Evolutionary conservation across 306 rosid genomes (phyloP).

Genomic region (Trifolium repens): DNA sequence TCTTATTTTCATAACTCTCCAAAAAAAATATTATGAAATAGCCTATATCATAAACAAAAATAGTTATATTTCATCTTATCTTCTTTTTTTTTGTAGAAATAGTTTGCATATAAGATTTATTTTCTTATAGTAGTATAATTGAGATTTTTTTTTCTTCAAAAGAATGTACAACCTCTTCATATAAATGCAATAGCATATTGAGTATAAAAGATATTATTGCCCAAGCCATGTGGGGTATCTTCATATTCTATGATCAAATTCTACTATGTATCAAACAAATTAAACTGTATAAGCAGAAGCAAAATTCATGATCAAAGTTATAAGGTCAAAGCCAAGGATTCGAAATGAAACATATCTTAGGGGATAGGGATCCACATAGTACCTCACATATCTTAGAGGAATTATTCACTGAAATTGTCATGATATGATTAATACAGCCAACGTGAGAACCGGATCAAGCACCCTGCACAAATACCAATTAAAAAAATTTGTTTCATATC

Average conservation of each 20-base stretch:
- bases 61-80: too few relatives aligned
- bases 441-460: constrained; percentile 48
- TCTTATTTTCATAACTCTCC: too few relatives aligned
- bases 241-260: constrained; percentile 1
- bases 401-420: constrained; percentile 38
- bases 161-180: too few relatives aligned
- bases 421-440: constrained; percentile 30
- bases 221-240: constrained; percentile 6
- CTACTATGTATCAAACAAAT: constrained; percentile 17
- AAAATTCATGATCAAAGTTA: constrained; percentile 18
- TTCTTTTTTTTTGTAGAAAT: too few relatives aligned
- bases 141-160: too few relatives aligned
- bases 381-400: constrained; percentile 30
- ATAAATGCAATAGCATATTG: too few relatives aligned
- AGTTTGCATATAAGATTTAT: too few relatives aligned
- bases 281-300: constrained; percentile 13
- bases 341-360: constrained; percentile 20
- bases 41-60: too few relatives aligned
- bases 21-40: too few relatives aligned
- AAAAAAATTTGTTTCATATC: not conserved
- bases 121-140: too few relatives aligned
- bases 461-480: constrained; percentile 25
- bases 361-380: constrained; percentile 8
- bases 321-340: constrained; percentile 27
- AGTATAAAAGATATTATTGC: too few relatives aligned